Conservation (phyloP, 768 basidiomycete species). For the Phylloporus sp. region DNA sequence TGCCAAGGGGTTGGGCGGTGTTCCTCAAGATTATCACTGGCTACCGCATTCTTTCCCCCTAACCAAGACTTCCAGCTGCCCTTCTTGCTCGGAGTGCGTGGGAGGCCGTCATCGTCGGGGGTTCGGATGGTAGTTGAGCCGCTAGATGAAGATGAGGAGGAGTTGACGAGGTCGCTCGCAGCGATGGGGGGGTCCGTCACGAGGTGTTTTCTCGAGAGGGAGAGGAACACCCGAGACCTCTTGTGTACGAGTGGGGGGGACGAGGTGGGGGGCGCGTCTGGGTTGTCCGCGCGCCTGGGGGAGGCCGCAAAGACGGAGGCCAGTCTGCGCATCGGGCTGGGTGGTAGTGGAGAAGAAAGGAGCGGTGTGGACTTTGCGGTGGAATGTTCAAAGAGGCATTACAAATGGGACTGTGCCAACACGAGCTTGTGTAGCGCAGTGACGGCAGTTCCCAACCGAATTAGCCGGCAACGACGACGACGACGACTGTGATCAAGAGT, state of each 20-base stretch:
- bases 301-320: constrained; percentile 53
- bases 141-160: constrained; percentile 61
- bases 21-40: constrained; percentile 27
- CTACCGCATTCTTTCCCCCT: constrained; percentile 33
- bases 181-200: constrained; percentile 20
- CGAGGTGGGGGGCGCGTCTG: constrained; percentile 14
- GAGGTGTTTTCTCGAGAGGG: constrained; percentile 28
- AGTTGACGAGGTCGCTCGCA: constrained; percentile 38
- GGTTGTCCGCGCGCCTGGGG: constrained; percentile 33
- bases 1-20: constrained; percentile 31
- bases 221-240: constrained; percentile 20
- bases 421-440: constrained; percentile 4
- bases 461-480: constrained; percentile 12
- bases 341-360: constrained; percentile 23
- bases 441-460: constrained; percentile 20
- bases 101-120: constrained; percentile 52
- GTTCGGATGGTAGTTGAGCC: constrained; percentile 52
- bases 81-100: constrained; percentile 36
- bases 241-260: constrained; percentile 20
- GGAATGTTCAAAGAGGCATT: constrained; percentile 28
- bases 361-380: constrained; percentile 11
- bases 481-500: neutral
- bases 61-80: constrained; percentile 60
- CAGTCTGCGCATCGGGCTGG: constrained; percentile 56
- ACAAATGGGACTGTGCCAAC: constrained; percentile 33